Conservation (phyloP, 2,329 filamentous ascomycete species). For the Colletotrichum cuscutae region DNA sequence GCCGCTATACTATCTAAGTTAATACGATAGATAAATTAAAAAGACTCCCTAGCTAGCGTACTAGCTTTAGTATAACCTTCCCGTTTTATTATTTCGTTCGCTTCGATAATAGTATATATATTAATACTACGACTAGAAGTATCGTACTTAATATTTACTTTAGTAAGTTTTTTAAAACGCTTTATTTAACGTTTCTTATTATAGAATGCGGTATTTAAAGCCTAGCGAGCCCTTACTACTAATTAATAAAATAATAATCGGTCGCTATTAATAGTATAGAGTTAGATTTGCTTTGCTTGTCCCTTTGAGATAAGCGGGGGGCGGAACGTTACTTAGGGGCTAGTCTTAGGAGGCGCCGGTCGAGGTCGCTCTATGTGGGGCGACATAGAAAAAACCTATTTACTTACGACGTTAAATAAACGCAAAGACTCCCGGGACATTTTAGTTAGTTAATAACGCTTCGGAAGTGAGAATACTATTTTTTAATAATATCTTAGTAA, state of each 20-base stretch:
- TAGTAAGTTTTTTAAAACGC: not conserved
- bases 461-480: not conserved
- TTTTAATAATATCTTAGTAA: not conserved
- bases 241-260: not conserved
- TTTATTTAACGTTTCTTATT: not conserved
- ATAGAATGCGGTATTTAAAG: not conserved
- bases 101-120: not conserved
- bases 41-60: not conserved
- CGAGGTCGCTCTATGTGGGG: not conserved
- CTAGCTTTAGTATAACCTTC: not conserved
- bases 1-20: too few relatives aligned
- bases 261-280: not conserved
- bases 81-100: not conserved
- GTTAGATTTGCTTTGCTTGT: not conserved
- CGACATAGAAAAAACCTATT: constrained; percentile 1
- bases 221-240: not conserved
- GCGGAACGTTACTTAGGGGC: not conserved
- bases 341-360: not conserved
- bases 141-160: not conserved
- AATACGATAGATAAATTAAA: not conserved
- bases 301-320: not conserved
- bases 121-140: not conserved
- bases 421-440: not conserved
- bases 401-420: not conserved
- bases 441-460: not conserved